Base-by-base conservation (phyloP, 176 grass and related monocot species). In the Oryza punctata region DNA sequence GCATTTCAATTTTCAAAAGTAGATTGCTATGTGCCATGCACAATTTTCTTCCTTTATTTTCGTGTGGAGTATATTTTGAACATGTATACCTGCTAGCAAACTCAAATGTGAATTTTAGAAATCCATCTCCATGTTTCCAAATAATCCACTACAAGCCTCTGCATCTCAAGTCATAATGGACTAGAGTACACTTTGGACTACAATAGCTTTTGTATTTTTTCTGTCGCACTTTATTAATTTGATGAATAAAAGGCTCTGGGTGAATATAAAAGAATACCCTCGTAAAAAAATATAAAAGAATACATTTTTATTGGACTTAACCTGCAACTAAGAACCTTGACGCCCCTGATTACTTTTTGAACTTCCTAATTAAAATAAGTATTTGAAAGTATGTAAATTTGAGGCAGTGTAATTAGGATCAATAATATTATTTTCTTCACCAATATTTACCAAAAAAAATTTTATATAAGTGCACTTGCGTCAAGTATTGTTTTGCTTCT, bases 181-280 rank as follows among this genome's bases (percentile, higher is more conserved):
- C 49, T 75, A 76, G 50, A 85, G 4, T 50, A 50, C 19, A 77
- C 25, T 77, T 32, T 65, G 32, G 78, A 63, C 52, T 72, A 57
- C 66, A 67, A 82, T 57, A 63, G 78, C 65, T 85, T 86, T 72
- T 72, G 66, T 59, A 14, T 85, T 89, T 45, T 89, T 83, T 33
- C 69, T 46, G 40, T 65, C n/a, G 1, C 27, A 23, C 52, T 65
- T 70, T 19, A 32, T 75, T 33, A 12, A 70, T 70, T 76, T 63
- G 30, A 65, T 81, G 70, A 76, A 71, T 1, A 45, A 7, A 61
- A 21, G 18, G 1, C 7, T 5, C 5, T 33, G 8, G 12, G 32
- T 59, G 14, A 57, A 57, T 75, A 26, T 16, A 54, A 70, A 63
- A 10, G 15, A 18, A 18, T 37, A 37, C 6, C 7, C 35, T 37